Conservation (phyloP, 495 filamentous ascomycete genomes). For the Daldinia childiae region DNA sequence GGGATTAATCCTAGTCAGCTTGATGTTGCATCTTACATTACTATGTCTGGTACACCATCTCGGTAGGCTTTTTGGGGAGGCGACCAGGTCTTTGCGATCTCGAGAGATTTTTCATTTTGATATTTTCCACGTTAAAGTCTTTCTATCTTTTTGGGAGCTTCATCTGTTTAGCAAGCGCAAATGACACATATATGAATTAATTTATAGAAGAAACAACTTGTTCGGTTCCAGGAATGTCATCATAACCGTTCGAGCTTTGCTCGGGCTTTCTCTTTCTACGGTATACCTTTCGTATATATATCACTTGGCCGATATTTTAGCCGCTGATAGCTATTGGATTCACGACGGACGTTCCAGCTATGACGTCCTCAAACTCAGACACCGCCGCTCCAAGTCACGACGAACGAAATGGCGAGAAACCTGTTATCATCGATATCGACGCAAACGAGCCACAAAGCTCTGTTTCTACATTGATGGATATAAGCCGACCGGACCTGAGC, state of each 20-base stretch:
- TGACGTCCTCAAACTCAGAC: slow-evolving; percentile 25
- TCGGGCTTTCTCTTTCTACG: slow-evolving; percentile 5
- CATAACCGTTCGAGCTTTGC: slow-evolving; percentile 9
- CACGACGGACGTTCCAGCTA: not conserved
- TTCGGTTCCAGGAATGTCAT: slow-evolving; percentile 11
- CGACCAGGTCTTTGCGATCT: slow-evolving; percentile 15
- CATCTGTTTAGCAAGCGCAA: not conserved
- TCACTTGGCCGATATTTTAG: not conserved
- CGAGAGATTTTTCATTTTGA: slow-evolving; percentile 9
- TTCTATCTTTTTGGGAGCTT: not conserved
- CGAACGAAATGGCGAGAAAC: slow-evolving; percentile 19
- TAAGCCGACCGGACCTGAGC: slow-evolving; percentile 17
- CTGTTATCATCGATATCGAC: slow-evolving; percentile 18
- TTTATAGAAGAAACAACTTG: not conserved
- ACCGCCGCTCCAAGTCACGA: not conserved
- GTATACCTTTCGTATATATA: not conserved
- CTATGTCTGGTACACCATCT: slow-evolving; percentile 16
- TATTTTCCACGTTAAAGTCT: not conserved
- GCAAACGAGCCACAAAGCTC: slow-evolving; percentile 36
- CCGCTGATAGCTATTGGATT: slow-evolving; percentile 3
- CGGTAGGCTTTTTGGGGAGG: slow-evolving; percentile 3
- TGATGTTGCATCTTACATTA: slow-evolving; percentile 37
- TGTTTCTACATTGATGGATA: slow-evolving; percentile 40
- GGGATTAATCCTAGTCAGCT: slow-evolving; percentile 38
- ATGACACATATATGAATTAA: slow-evolving; percentile 16